Evolutionary conservation across 2,329 filamentous ascomycete genomes (phyloP).

Genomic region (Stachybotrys chartarum): DNA sequence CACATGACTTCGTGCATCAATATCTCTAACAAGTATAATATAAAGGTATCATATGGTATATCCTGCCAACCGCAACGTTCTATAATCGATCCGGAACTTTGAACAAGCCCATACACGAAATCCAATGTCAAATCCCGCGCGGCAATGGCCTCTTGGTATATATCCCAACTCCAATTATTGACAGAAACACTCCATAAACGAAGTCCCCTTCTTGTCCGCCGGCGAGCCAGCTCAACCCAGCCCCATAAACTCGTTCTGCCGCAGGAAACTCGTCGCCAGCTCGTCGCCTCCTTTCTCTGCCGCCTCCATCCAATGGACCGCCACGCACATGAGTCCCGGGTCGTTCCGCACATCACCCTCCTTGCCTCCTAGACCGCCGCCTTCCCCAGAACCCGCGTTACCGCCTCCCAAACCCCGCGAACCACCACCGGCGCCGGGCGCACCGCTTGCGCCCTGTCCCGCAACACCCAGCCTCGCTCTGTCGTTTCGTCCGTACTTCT

Average conservation of each 20-base stretch:
- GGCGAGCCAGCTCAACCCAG: conserved; percentile 13
- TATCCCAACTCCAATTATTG: too few species aligned
- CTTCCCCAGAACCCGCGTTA: conserved; percentile 10
- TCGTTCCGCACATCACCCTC: conserved; percentile 59
- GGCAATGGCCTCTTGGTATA: neutral
- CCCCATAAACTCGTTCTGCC: conserved; percentile 49
- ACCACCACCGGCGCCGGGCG: conserved; percentile 15
- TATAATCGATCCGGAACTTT: neutral
- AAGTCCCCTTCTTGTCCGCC: neutral
- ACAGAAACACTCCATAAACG: neutral
- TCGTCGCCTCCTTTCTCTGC: conserved; percentile 81
- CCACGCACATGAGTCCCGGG: conserved; percentile 84
- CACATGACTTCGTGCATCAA: too few species aligned
- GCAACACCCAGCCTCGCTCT: conserved; percentile 14
- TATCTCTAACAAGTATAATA: too few species aligned
- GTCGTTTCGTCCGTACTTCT: conserved; percentile 46
- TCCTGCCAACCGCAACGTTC: neutral
- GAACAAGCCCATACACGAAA: neutral
- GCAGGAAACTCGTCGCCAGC: conserved; percentile 73
- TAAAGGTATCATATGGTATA: too few species aligned
- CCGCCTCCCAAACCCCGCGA: conserved; percentile 13
- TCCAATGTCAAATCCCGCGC: neutral
- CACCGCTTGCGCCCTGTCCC: conserved; percentile 11
- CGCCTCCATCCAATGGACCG: conserved; percentile 95
- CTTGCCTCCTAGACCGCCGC: conserved; percentile 19